phyloP scores from a whole-genome alignment of 2,329 filamentous ascomycete species.

The Botryotinia globosa region DNA sequence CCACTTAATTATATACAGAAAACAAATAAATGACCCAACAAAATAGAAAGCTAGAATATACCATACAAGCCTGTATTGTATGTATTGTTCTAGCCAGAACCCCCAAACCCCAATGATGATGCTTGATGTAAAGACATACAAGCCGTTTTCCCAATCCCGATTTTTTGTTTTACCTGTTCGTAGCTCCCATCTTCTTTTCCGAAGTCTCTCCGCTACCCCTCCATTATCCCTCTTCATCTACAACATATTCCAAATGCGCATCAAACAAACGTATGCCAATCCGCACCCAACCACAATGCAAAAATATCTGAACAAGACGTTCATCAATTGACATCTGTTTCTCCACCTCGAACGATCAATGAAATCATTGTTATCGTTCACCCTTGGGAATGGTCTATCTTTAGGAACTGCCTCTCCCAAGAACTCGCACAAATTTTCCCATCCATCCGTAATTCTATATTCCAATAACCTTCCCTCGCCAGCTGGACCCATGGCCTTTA shows the following conservation, averaged over 20 bases:
- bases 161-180: background rate
- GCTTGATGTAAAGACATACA: background rate
- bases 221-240: background rate
- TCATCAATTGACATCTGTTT: constrained; percentile 18
- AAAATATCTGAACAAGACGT: constrained; percentile 15
- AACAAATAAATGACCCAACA: background rate
- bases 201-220: background rate
- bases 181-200: background rate
- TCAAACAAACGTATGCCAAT: constrained; percentile 6
- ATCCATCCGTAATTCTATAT: constrained; percentile 26
- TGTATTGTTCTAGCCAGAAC: background rate
- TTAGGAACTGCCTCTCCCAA: constrained; percentile 25
- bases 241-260: constrained; percentile 18
- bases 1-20: background rate
- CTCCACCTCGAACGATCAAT: constrained; percentile 18
- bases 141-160: background rate
- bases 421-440: constrained; percentile 26
- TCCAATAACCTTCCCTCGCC: constrained; percentile 20
- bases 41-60: background rate
- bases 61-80: background rate
- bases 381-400: constrained; percentile 11
- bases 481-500: background rate
- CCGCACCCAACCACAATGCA: background rate
- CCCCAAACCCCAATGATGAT: background rate
- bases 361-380: constrained; percentile 19